These are phyloP conservation scores for Sanghuangporus baumii DNA, from an alignment of 1,284 basidiomycete species.

Conservation along the genomic window DNA sequence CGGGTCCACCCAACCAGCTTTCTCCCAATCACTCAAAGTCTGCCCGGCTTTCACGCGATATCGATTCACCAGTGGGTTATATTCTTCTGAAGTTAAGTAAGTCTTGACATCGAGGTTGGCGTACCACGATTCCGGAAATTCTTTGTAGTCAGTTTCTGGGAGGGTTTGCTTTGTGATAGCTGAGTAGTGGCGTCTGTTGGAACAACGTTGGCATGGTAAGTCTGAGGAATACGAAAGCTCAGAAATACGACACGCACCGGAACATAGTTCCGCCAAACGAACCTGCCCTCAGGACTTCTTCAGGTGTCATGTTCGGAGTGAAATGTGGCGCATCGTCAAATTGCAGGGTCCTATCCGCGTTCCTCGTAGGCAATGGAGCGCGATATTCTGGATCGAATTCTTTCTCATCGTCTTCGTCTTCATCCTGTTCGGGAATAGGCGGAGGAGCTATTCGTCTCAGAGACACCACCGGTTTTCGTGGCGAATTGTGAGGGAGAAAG, in stretches of 20 bases:
- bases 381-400: constrained; percentile 13
- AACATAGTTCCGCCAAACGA: constrained; percentile 38
- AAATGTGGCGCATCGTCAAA: constrained; percentile 34
- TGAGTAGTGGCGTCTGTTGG: constrained; percentile 18
- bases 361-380: constrained; percentile 24
- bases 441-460: constrained; percentile 6
- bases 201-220: not conserved
- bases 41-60: constrained; percentile 37
- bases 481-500: constrained; percentile 11
- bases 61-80: constrained; percentile 31
- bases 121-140: constrained; percentile 17
- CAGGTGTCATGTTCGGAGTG: constrained; percentile 37
- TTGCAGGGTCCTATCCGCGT: constrained; percentile 27
- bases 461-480: not conserved
- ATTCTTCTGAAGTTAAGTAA: constrained; percentile 23
- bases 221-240: not conserved
- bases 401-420: constrained; percentile 12
- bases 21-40: constrained; percentile 37
- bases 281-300: constrained; percentile 36
- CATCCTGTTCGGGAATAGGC: not conserved
- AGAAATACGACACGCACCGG: constrained; percentile 21
- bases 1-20: constrained; percentile 36
- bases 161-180: constrained; percentile 6
- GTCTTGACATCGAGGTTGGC: constrained; percentile 5
- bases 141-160: constrained; percentile 19